Evolutionary conservation across 176 grass and related monocot species (phyloP).

Genomic region (Tillandsia fasciculata): DNA sequence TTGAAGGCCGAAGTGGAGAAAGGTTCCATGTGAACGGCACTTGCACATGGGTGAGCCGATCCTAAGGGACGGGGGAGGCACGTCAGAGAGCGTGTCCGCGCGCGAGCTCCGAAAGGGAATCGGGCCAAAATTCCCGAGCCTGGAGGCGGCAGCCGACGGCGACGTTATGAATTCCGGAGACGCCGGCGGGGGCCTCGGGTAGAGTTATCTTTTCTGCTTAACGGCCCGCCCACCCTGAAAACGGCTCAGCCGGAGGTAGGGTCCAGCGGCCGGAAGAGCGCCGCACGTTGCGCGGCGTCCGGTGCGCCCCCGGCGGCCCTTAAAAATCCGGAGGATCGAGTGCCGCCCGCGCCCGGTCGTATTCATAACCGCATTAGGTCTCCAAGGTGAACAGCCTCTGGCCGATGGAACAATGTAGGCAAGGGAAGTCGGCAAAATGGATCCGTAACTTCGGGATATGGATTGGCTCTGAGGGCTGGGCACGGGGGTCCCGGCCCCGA

Average conservation of each 20-base stretch:
- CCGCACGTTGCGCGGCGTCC: slow-evolving; percentile 54
- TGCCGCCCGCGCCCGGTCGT: slow-evolving; percentile 45
- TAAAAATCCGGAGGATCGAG: slow-evolving; percentile 64
- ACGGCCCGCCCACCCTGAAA: slow-evolving; percentile 52
- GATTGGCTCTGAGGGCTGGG: slow-evolving; percentile 68
- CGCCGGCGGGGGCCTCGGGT: slow-evolving; percentile 46
- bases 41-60: background rate
- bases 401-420: slow-evolving; percentile 80
- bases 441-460: slow-evolving; percentile 66
- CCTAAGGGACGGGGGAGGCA: background rate
- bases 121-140: slow-evolving; percentile 1
- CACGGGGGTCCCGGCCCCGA: slow-evolving; percentile 36
- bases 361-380: slow-evolving; percentile 53
- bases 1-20: slow-evolving; percentile 13
- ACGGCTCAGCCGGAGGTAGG: slow-evolving; percentile 37
- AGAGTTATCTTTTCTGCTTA: slow-evolving; percentile 83
- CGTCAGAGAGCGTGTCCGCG: background rate
- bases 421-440: slow-evolving; percentile 80
- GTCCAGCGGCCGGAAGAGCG: slow-evolving; percentile 31
- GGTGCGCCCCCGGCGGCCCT: slow-evolving; percentile 43
- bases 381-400: slow-evolving; percentile 44
- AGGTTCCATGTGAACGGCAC: background rate
- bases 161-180: slow-evolving; percentile 33
- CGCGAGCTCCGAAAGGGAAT: background rate
- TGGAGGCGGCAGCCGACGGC: background rate